Percentiles rank a stretch among this genome's conserved stretches.
Conservation (phyloP, 1,284 basidiomycete species). For the Cryptococcus sp. region DNA sequence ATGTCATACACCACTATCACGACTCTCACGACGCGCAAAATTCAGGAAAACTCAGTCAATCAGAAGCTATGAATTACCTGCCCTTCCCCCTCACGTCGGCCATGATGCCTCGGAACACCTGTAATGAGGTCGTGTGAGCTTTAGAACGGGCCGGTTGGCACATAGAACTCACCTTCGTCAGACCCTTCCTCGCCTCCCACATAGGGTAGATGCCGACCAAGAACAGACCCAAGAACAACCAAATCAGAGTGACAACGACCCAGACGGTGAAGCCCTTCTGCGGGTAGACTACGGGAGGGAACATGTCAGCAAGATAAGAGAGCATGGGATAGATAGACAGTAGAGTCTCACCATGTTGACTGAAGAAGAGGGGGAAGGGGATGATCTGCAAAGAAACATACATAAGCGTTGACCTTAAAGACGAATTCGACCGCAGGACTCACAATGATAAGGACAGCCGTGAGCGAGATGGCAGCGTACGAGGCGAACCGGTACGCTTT, state of each 20-base stretch:
- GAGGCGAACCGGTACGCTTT: slow-evolving; percentile 75
- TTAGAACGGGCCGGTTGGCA: too few relatives aligned
- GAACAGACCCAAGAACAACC: slow-evolving; percentile 72
- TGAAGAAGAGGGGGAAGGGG: slow-evolving; percentile 79
- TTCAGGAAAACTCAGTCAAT: too few relatives aligned
- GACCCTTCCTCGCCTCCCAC: slow-evolving; percentile 70
- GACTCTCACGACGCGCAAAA: too few relatives aligned
- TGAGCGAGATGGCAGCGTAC: slow-evolving; percentile 62
- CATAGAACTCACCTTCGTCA: slow-evolving; percentile 55
- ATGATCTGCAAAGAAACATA: slow-evolving; percentile 61
- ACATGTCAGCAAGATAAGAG: background rate
- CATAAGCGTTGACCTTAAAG: background rate
- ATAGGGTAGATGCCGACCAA: slow-evolving; percentile 78
- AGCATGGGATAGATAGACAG: background rate
- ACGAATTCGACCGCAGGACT: slow-evolving; percentile 31
- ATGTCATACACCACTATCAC: too few relatives aligned
- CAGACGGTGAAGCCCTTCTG: slow-evolving; percentile 64
- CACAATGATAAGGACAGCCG: slow-evolving; percentile 53
- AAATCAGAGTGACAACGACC: slow-evolving; percentile 67
- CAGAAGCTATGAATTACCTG: too few relatives aligned
- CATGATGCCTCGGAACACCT: too few relatives aligned
- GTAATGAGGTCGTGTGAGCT: too few relatives aligned
- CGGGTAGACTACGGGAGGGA: slow-evolving; percentile 56
- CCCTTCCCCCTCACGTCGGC: too few relatives aligned
- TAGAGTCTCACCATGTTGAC: slow-evolving; percentile 56